Evolutionary conservation across 208 protist species (phyloP), one percentile per base, ranked within the genome.

Genomic region (Balamuthia mandrillaris): DNA sequence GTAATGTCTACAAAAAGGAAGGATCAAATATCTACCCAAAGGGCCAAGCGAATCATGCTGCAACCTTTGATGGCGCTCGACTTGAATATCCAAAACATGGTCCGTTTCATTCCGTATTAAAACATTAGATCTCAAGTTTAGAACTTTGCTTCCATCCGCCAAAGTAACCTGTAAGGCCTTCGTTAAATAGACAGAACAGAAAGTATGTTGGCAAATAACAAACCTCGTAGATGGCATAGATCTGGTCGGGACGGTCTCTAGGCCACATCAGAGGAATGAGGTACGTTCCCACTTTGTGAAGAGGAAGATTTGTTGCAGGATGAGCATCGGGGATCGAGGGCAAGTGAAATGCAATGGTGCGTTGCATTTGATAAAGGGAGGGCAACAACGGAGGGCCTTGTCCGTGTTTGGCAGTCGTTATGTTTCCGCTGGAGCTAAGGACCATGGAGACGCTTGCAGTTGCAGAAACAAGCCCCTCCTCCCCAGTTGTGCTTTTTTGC

Each of bases 181-280:
- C 24, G 29, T 60, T n/a, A 60, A 60, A 60, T 2, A 56, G 29
- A 29, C 0, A n/a, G 14, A 12, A 16, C 9, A 7, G 18, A n/a
- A n/a, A 12, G 52, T 2, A 3, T 58, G 51, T 52, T 33, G 24
- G 5, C 5, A 6, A 60, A n/a, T 60, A 27, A 60, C 4, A 60
- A 60, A 60, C 72, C 75, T 82, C 75, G 39, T 82, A 82, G 9
- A 82, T 82, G 39, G 75, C 75, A 29, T 82, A 82, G 35, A 82
- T 54, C 41, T 82, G 75, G 39, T 82, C 75, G 16, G 35, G 41
- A 18, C 27, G 44, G 10, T 60, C 52, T 21, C 21, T 31, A 31
- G 75, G 75, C 3, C n/a, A n/a, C n/a, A 82, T 27, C 31, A 82
- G 75, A 12, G 75, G 75, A n/a, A 82, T 56, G 35, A 82, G 75